A percentile compares a stretch with the other conserved stretches of the same genome.
Conservation (phyloP, 2,329 filamentous ascomycete species). For the Penicillium sp. region DNA sequence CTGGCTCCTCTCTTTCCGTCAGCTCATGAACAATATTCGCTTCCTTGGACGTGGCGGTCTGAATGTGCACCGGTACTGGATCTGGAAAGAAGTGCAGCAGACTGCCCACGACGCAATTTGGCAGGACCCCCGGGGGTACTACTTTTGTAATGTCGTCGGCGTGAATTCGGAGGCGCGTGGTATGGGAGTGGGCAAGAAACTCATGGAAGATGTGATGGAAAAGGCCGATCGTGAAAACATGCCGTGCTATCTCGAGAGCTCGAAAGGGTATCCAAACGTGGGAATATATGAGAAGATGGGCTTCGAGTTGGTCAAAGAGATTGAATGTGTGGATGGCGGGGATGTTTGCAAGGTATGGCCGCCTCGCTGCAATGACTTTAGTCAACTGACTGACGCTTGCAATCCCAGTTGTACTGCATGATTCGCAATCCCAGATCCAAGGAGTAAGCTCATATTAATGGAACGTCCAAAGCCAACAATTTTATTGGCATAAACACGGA, state of each 20-base stretch:
- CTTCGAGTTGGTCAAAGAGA: slow-evolving; percentile 63
- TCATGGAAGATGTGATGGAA: slow-evolving; percentile 64
- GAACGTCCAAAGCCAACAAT: not conserved
- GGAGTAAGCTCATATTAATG: not conserved
- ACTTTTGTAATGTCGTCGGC: slow-evolving; percentile 74
- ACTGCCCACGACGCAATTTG: slow-evolving; percentile 62
- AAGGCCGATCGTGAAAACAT: slow-evolving; percentile 64
- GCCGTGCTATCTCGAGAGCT: slow-evolving; percentile 70
- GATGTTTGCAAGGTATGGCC: slow-evolving; percentile 51
- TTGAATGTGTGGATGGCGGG: slow-evolving; percentile 65
- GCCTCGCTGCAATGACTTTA: not conserved
- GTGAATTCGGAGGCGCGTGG: slow-evolving; percentile 66
- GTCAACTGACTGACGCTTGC: slow-evolving; percentile 6
- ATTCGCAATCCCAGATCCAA: slow-evolving; percentile 20
- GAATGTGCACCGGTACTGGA: slow-evolving; percentile 65
- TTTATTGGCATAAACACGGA: no score
- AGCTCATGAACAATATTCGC: slow-evolving; percentile 65
- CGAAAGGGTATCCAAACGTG: slow-evolving; percentile 65
- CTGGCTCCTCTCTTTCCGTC: slow-evolving; percentile 66
- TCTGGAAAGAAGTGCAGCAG: slow-evolving; percentile 68
- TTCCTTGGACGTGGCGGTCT: slow-evolving; percentile 66
- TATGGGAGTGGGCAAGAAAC: slow-evolving; percentile 62
- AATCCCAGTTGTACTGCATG: slow-evolving; percentile 26
- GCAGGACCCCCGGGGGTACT: slow-evolving; percentile 66
- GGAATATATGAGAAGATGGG: slow-evolving; percentile 69